Evolutionary conservation across 2,329 filamentous ascomycete species (phyloP), one percentile per base, ranked within the genome.

Genomic region (Lachnellula hyalina): DNA sequence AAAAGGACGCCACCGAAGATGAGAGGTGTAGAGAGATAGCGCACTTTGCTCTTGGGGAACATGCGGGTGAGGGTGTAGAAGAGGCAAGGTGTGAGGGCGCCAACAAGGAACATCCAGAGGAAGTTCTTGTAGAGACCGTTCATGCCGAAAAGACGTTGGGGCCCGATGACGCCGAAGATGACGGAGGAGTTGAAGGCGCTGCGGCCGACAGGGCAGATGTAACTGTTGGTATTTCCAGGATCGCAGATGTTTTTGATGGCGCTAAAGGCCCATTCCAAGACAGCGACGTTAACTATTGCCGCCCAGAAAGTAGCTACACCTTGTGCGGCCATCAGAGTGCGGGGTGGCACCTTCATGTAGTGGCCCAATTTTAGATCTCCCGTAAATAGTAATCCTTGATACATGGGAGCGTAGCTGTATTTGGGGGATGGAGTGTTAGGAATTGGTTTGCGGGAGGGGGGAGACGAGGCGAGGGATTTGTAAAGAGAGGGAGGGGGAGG

Each of bases 111-210:
- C 73, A 88, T 90, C 75, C 78, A 89, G 66, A 86, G 81, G 36
- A 90, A 74, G 1, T 74, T 74, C 0, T 78, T 74, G 68, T 90
- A 90, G 7, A 87, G 73, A 21, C 82, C 78, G 2, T 77, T 75
- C 2, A 77, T 73, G 44, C 80, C 83, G 70, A 90, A 90, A 68
- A 90, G 86, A 47, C 86, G 81, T 2, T 75, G 73, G 0, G 87
- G 87, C 0, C 87, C 87, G 56, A 90, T 88, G 53, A 84, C 78
- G 55, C 87, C 87, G 86, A 86, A 89, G 63, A 89, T 81, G 48
- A 89, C 76, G 4, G 85, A 88, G 1, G 83, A 82, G 1, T 83
- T 88, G 73, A 86, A 90, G 71, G 79, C 80, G 0, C 79, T 75
- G 8, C 73, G 71, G 3, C 74, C 77, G 46, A 74, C 73, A 1